These are phyloP conservation scores for Ophiocordyceps robertsii DNA, from an alignment of 2,329 filamentous ascomycete species.

Conservation along the genomic window DNA sequence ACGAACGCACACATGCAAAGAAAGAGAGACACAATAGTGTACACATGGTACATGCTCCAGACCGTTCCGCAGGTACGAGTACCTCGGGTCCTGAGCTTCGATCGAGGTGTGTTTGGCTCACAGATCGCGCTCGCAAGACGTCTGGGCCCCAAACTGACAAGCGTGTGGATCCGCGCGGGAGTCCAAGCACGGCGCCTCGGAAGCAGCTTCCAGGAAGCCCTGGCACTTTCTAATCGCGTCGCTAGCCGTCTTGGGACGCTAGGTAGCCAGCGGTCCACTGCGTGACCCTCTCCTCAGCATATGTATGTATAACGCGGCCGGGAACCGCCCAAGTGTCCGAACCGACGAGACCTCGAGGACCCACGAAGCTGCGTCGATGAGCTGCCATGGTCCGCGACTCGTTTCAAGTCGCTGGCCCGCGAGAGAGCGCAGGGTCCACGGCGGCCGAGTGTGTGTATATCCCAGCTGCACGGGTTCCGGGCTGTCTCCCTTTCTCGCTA, in stretches of 20 bases:
- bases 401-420: background rate
- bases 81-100: background rate
- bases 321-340: background rate
- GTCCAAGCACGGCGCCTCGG: conserved; percentile 10
- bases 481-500: background rate
- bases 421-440: too few relatives aligned
- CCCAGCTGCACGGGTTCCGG: background rate
- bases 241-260: conserved; percentile 1
- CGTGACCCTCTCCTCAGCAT: background rate
- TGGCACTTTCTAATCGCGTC: conserved; percentile 4
- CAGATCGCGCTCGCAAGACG: conserved; percentile 4
- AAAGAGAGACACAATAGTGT: background rate
- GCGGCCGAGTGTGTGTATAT: background rate
- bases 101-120: conserved; percentile 1
- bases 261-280: background rate
- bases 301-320: background rate
- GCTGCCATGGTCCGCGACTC: too few relatives aligned
- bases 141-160: conserved; percentile 3
- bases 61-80: background rate
- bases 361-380: background rate
- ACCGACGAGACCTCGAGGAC: background rate
- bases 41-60: background rate
- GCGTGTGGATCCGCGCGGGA: conserved; percentile 9
- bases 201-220: conserved; percentile 6
- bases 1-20: background rate